Percentiles rank a stretch among this genome's conserved stretches.
Evolutionary conservation across 2,329 filamentous ascomycete species (phyloP).

Genomic region (Fusarium fujikuroi): DNA sequence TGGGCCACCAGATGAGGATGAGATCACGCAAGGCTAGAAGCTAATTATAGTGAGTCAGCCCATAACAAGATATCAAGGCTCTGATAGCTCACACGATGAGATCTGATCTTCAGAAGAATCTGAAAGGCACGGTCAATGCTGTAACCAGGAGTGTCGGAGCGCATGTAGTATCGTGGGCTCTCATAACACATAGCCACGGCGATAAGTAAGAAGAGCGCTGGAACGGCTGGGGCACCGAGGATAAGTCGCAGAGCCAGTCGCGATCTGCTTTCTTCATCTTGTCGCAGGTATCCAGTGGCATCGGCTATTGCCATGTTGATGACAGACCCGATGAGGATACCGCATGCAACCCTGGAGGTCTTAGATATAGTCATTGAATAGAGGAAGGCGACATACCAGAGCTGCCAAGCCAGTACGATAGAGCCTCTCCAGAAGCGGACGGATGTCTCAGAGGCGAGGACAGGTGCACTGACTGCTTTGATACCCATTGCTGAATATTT

Average conservation of each 20-base stretch:
- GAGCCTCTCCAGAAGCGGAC: background rate
- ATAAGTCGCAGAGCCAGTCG: background rate
- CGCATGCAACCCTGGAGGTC: background rate
- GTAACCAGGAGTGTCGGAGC: background rate
- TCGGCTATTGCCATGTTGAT: background rate
- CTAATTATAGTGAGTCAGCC: background rate
- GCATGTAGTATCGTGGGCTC: background rate
- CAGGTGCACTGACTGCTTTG: background rate
- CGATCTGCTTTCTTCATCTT: background rate
- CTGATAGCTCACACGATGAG: background rate
- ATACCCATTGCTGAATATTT: background rate
- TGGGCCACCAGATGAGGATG: background rate
- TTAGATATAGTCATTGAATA: background rate
- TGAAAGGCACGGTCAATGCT: background rate
- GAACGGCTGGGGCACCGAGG: background rate
- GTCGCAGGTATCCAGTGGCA: background rate
- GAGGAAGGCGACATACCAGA: background rate
- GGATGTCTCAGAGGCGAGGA: background rate
- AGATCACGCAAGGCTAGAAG: background rate
- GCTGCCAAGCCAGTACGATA: background rate
- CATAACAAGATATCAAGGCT: fast-evolving
- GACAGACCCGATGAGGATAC: background rate
- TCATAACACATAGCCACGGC: background rate
- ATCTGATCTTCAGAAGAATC: background rate
- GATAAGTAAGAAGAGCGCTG: background rate